phyloP scores from a whole-genome alignment of 176 grass and related monocot genomes.

The Lolium rigidum region DNA sequence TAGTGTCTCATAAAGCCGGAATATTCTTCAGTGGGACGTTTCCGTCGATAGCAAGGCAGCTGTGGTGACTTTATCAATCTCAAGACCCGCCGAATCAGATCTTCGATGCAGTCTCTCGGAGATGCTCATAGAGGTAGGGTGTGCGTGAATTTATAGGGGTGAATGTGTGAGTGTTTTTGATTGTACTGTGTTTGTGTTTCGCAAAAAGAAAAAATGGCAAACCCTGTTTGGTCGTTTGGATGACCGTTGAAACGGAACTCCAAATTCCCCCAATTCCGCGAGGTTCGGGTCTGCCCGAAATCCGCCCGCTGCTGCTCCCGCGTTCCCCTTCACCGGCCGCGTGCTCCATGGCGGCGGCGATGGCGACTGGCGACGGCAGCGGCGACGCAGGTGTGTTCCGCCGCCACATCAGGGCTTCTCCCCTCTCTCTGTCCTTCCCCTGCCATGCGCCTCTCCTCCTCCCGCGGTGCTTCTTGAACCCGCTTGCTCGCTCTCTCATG shows the following conservation, averaged over 20 bases:
- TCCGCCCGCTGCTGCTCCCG: not conserved
- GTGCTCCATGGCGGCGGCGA: not conserved
- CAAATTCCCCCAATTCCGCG: not conserved
- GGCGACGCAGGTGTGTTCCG: slow-evolving; percentile 16
- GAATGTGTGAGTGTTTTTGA: too few species aligned
- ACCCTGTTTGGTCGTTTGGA: not conserved
- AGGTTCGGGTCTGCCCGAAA: not conserved
- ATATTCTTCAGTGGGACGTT: too few species aligned
- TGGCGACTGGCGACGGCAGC: not conserved
- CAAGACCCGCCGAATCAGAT: too few species aligned
- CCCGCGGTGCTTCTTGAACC: not conserved
- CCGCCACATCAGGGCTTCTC: not conserved
- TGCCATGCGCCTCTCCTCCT: not conserved
- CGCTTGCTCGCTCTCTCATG: not conserved
- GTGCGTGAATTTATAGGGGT: too few species aligned
- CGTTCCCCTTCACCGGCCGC: not conserved
- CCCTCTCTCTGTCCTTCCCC: not conserved
- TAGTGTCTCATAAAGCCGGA: too few species aligned
- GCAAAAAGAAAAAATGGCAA: too few species aligned
- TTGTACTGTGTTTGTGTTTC: too few species aligned
- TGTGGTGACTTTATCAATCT: too few species aligned
- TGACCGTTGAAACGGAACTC: not conserved
- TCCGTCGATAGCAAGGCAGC: too few species aligned
- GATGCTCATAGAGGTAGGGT: too few species aligned
- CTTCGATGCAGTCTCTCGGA: too few species aligned